phyloP scores from a whole-genome alignment of 306 rosid species.

The Vigna unguiculata region DNA sequence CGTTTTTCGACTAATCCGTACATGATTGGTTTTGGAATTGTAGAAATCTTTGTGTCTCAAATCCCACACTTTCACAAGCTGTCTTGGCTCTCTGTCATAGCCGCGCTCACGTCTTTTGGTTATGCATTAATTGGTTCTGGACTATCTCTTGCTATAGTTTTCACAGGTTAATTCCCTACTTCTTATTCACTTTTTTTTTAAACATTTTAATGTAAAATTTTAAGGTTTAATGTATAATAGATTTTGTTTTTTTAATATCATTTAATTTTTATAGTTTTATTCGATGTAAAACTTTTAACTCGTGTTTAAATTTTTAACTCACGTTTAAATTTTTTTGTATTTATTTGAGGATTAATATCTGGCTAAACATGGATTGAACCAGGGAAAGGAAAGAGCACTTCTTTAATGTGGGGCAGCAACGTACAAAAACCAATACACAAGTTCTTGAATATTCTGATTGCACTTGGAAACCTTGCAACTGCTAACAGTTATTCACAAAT shows the following conservation, averaged over 20 bases:
- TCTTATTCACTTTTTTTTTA: not conserved
- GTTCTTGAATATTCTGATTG: conserved; percentile 52
- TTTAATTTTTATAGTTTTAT: too few relatives aligned
- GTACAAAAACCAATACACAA: conserved; percentile 14
- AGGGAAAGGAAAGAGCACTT: conserved; percentile 52
- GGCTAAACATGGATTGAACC: not conserved
- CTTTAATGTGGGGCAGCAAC: conserved; percentile 23
- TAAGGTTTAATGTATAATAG: too few relatives aligned
- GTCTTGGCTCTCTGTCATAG: conserved; percentile 57
- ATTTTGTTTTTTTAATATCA: too few relatives aligned
- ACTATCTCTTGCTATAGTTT: conserved; percentile 55
- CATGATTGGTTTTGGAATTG: conserved; percentile 58
- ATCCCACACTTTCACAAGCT: conserved; percentile 61
- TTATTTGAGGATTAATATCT: not conserved
- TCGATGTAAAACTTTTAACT: too few relatives aligned
- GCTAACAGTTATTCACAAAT: conserved; percentile 50
- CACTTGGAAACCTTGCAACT: conserved; percentile 63
- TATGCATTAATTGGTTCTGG: conserved; percentile 59
- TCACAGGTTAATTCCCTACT: conserved; percentile 45
- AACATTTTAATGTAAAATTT: too few relatives aligned
- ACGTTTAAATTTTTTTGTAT: too few relatives aligned
- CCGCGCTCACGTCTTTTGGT: conserved; percentile 61
- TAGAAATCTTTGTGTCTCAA: conserved; percentile 62
- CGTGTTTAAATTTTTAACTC: too few relatives aligned
- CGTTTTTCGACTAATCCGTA: conserved; percentile 58